phyloP scores from a whole-genome alignment of 2,329 filamentous ascomycete species.

The Fusarium nodosum region DNA sequence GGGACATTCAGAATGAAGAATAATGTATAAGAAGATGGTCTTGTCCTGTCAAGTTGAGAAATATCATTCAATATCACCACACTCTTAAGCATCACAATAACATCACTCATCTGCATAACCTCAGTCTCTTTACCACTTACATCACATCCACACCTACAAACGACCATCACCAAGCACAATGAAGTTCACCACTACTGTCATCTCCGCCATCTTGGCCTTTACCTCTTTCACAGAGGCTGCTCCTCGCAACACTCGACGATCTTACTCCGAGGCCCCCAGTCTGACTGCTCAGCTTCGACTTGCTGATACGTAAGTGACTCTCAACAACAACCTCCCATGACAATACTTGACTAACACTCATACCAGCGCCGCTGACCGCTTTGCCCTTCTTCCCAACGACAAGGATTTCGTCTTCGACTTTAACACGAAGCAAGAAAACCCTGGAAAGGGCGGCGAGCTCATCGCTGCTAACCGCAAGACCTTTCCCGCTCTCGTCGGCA shows the following conservation, averaged over 20 bases:
- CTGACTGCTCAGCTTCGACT: slow-evolving; percentile 57
- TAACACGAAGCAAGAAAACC: slow-evolving; percentile 48
- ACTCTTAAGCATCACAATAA: slow-evolving; percentile 11
- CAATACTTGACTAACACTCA: slow-evolving; percentile 27
- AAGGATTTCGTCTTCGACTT: slow-evolving; percentile 66
- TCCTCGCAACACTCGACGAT: slow-evolving; percentile 38
- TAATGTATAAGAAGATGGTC: slow-evolving; percentile 45
- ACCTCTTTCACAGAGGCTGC: slow-evolving; percentile 53
- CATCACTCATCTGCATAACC: background rate
- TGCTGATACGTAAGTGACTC: slow-evolving; percentile 55
- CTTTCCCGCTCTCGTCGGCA: slow-evolving; percentile 69
- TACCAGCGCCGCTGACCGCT: slow-evolving; percentile 58
- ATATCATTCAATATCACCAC: slow-evolving; percentile 38
- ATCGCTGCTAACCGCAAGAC: slow-evolving; percentile 67
- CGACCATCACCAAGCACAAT: slow-evolving; percentile 52
- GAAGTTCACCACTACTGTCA: slow-evolving; percentile 50
- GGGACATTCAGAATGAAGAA: slow-evolving; percentile 1
- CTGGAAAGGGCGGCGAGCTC: slow-evolving; percentile 61
- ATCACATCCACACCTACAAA: background rate
- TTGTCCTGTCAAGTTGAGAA: slow-evolving; percentile 28
- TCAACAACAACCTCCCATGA: background rate
- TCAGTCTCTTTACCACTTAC: background rate
- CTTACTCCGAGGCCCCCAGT: slow-evolving; percentile 44
- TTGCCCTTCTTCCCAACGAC: slow-evolving; percentile 59
- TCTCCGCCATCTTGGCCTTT: slow-evolving; percentile 58